Evolutionary conservation across 2,329 filamentous ascomycete species (phyloP).

Genomic region (Botrytis hyacinthi): DNA sequence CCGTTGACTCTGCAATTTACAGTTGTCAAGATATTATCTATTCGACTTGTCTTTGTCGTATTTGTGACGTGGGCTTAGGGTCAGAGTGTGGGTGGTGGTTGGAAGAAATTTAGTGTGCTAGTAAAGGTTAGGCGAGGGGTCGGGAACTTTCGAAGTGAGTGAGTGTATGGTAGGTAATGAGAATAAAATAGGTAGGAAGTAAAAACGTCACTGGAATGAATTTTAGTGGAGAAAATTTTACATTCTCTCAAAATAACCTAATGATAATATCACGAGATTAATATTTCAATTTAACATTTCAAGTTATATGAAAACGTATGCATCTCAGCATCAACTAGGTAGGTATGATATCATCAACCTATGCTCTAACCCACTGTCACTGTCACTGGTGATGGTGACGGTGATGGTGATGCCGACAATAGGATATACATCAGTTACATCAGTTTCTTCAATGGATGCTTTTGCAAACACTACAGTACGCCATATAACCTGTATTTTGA

Average conservation of each 20-base stretch:
- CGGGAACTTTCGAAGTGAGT: background rate
- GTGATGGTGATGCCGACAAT: background rate
- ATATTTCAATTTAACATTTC: background rate
- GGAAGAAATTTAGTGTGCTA: slow-evolving; percentile 18
- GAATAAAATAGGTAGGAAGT: background rate
- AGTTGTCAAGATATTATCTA: slow-evolving; percentile 4
- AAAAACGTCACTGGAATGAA: background rate
- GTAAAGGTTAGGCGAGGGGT: slow-evolving; percentile 17
- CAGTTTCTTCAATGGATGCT: background rate
- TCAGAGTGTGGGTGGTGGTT: slow-evolving; percentile 1
- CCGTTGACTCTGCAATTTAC: slow-evolving; percentile 19
- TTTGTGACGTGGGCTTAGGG: slow-evolving; percentile 17
- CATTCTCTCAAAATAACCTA: background rate
- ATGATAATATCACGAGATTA: background rate
- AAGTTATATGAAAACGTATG: background rate
- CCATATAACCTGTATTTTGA: background rate
- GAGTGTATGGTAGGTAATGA: no score
- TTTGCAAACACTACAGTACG: background rate
- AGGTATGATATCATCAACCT: background rate
- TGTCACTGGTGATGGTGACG: background rate
- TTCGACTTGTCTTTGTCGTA: slow-evolving; percentile 12
- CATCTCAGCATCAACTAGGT: background rate
- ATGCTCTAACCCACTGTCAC: background rate
- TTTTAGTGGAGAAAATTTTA: background rate
- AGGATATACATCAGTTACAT: background rate